Evolutionary conservation across 1,139 yeast species (phyloP).

Genomic region (Yarrowia galli): DNA sequence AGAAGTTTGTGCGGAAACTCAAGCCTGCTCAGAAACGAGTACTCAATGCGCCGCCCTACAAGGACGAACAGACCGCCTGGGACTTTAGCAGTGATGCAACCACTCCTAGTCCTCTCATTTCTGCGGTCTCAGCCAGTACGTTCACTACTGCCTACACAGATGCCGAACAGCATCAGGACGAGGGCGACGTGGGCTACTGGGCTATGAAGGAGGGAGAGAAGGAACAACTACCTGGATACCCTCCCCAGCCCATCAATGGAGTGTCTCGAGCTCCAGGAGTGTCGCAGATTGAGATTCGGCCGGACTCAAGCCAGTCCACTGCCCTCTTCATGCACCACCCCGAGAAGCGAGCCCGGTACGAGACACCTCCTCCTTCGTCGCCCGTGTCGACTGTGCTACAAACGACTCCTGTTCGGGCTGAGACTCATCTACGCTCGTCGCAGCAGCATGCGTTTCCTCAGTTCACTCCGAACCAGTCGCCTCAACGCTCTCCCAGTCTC

Average conservation of each 20-base stretch:
- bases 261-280: neutral
- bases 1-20: slow-evolving; percentile 26
- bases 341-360: slow-evolving; percentile 2
- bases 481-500: slow-evolving; percentile 6
- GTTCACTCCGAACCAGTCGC: slow-evolving; percentile 13
- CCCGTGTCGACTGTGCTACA: slow-evolving; percentile 19
- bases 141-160: slow-evolving; percentile 14
- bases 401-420: slow-evolving; percentile 1
- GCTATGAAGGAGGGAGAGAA: neutral
- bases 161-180: neutral
- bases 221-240: neutral
- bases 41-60: slow-evolving; percentile 16
- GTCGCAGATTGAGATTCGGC: slow-evolving; percentile 5
- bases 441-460: slow-evolving; percentile 3
- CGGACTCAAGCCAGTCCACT: slow-evolving; percentile 21
- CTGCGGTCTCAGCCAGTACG: slow-evolving; percentile 7
- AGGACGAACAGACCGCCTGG: slow-evolving; percentile 28
- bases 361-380: slow-evolving; percentile 1
- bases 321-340: neutral
- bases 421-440: neutral
- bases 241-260: neutral
- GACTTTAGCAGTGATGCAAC: slow-evolving; percentile 11
- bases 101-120: slow-evolving; percentile 6
- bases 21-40: slow-evolving; percentile 20
- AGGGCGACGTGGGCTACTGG: neutral